Evolutionary conservation across 805 yeast species (phyloP).

Genomic region (Ogataea angusta): DNA sequence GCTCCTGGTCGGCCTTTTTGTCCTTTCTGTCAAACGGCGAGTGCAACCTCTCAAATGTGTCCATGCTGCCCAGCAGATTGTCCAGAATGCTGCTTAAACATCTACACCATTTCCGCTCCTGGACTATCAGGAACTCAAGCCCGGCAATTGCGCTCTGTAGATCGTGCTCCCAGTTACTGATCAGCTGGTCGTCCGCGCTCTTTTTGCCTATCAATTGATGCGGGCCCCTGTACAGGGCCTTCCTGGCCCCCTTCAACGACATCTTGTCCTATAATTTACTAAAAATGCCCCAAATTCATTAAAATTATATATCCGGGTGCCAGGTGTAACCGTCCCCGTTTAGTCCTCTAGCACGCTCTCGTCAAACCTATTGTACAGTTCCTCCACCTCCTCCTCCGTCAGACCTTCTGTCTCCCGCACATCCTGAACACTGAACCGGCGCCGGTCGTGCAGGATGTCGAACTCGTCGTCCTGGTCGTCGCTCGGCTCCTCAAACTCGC

Average conservation of each 20-base stretch:
- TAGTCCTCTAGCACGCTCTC: constrained; percentile 8
- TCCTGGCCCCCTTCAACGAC: constrained; percentile 36
- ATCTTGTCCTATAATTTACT: constrained; percentile 12
- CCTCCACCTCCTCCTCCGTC: constrained; percentile 31
- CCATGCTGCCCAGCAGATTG: constrained; percentile 31
- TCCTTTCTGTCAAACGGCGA: constrained; percentile 30
- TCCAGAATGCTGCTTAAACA: constrained; percentile 33
- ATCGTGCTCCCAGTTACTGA: constrained; percentile 44
- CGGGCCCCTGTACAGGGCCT: constrained; percentile 36
- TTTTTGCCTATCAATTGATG: constrained; percentile 35
- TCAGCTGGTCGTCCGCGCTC: constrained; percentile 37
- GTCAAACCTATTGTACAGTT: constrained; percentile 27
- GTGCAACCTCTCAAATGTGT: constrained; percentile 34
- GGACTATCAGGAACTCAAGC: constrained; percentile 37
- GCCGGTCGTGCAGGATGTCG: constrained; percentile 33
- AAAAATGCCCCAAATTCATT: background rate
- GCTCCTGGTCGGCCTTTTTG: constrained; percentile 15
- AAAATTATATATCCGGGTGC: constrained; percentile 1
- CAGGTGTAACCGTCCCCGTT: constrained; percentile 2
- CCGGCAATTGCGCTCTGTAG: constrained; percentile 41
- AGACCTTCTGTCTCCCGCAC: constrained; percentile 30
- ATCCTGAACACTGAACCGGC: constrained; percentile 29
- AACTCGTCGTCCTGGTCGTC: constrained; percentile 39
- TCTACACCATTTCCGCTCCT: constrained; percentile 28
- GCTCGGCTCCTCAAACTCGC: constrained; percentile 30